Evolutionary conservation across 2,329 filamentous ascomycete species (phyloP), one percentile per base, ranked within the genome.

Genomic region (Aspergillus persii): DNA sequence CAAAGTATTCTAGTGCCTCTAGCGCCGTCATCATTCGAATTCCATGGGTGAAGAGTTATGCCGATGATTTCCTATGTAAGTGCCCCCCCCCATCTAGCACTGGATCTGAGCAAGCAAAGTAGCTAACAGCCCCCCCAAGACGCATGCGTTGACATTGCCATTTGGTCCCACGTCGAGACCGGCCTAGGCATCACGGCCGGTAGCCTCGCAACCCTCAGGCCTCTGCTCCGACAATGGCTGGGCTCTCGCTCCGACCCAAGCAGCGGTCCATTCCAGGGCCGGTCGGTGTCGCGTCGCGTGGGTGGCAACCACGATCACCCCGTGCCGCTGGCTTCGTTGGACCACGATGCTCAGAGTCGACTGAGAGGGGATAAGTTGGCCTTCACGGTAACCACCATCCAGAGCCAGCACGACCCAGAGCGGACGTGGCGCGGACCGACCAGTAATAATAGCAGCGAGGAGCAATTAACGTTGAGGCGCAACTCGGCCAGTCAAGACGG

Each of bases 161-260:
- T 79, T 39, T 76, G 74, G 74, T 74, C 73, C 36, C 68, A 69
- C 39, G 65, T 72, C 56, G 74, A 76, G 65, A 62, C 64, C 53
- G 71, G 71, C 2, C 66, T 76, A 1, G 73, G 76, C 4, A 79
- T 80, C 52, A 75, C 74, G 3, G 81, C 81, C 8, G 79, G 75
- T 3, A 78, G 75, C 61, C 73, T 82, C 15, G 80, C 80, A 9
- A 81, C 79, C 0, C 72, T 83, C 1, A 77, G 80, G 2, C 81
- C 81, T 0, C 74, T 84, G 0, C 69, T 83, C 8, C 77, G 72
- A 23, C 36, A 73, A 36, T 63, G 69, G 50, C 62, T 67, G 11
- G 67, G 36, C 36, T 41, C 36, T 12, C 36, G 70, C 36, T 50
- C 62, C 36, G 63, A 64, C 33, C 58, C 55, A n/a, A 53, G 64